Evolutionary conservation across 192 early-diverging fungal species (phyloP).

Genomic region (Rhizophagus clarus): DNA sequence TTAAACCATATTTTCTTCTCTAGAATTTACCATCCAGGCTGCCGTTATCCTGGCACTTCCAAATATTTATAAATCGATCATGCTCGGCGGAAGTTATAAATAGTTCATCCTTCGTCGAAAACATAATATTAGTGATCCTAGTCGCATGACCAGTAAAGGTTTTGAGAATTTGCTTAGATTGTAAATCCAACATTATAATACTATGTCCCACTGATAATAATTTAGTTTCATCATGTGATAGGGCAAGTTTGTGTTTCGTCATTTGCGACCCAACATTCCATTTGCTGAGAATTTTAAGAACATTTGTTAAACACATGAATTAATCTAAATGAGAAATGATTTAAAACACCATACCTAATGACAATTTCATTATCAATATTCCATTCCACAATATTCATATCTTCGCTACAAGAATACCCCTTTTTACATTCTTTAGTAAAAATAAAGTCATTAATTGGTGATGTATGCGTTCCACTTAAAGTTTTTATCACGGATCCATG

Average conservation of each 20-base stretch:
- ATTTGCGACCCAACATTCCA: conserved; percentile 54
- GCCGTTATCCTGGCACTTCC: conserved; percentile 49
- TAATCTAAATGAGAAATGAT: background rate
- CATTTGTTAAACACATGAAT: background rate
- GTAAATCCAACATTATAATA: conserved; percentile 57
- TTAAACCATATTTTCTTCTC: background rate
- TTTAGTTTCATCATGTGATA: conserved; percentile 55
- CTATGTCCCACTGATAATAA: conserved; percentile 56
- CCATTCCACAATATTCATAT: conserved; percentile 55
- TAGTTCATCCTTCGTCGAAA: conserved; percentile 51
- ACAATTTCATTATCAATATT: conserved; percentile 50
- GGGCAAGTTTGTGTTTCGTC: conserved; percentile 43
- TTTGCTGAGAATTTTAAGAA: conserved; percentile 41
- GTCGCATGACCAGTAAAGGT: conserved; percentile 59
- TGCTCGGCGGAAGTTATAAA: conserved; percentile 50
- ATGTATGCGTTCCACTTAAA: conserved; percentile 50
- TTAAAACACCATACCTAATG: conserved; percentile 28
- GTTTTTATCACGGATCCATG: conserved; percentile 49
- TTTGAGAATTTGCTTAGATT: conserved; percentile 46
- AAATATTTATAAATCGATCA: conserved; percentile 59
- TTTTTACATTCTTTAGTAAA: conserved; percentile 47
- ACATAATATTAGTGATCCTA: conserved; percentile 49
- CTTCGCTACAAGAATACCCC: conserved; percentile 54
- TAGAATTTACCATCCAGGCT: conserved; percentile 43
- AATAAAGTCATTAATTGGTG: conserved; percentile 51